Evolutionary conservation across 1,284 basidiomycete genomes (phyloP).

Genomic region (Termitomyces sp.): DNA sequence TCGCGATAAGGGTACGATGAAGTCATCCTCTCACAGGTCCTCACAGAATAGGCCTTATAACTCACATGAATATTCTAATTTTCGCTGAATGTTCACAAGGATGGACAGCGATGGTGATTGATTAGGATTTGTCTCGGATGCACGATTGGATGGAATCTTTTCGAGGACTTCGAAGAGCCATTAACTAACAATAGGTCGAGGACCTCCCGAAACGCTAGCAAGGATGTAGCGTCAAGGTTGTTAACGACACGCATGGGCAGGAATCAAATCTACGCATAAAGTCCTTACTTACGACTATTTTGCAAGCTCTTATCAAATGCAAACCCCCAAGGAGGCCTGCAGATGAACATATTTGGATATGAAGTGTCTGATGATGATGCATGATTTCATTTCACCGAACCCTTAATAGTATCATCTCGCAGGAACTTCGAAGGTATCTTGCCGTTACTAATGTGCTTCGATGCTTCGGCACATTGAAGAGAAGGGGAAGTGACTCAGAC

Average conservation of each 20-base stretch:
- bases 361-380: too few species aligned
- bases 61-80: slow-evolving; percentile 5
- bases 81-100: slow-evolving; percentile 4
- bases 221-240: too few species aligned
- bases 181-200: background rate
- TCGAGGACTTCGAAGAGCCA: background rate
- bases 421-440: background rate
- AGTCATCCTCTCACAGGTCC: background rate
- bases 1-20: background rate
- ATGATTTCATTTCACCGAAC: background rate
- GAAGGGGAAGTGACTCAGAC: background rate
- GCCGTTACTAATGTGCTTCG: background rate
- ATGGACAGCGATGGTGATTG: slow-evolving; percentile 1
- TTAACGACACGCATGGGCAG: background rate
- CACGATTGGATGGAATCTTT: background rate
- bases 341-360: background rate
- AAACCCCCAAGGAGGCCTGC: background rate
- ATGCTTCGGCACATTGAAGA: background rate
- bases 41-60: background rate
- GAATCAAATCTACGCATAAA: background rate
- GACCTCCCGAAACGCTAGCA: background rate
- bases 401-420: background rate
- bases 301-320: background rate
- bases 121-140: background rate
- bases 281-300: background rate